A percentile compares a stretch with the other conserved stretches of the same genome.
Evolutionary conservation across 2,329 filamentous ascomycete genomes (phyloP).

Genomic region (Pestalotiopsis fici): DNA sequence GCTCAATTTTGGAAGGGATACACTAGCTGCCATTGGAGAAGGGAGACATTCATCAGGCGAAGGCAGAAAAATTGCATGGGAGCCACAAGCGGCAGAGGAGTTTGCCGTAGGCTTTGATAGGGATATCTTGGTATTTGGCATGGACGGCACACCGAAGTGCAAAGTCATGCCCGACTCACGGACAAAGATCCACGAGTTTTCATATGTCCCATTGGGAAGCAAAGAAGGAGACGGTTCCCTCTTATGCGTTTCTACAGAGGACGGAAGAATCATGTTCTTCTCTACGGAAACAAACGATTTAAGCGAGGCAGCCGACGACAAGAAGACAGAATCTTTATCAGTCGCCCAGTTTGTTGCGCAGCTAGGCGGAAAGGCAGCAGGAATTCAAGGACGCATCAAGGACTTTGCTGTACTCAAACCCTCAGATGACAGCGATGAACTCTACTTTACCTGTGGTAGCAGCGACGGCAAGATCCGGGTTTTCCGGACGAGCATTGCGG

Average conservation of each 20-base stretch:
- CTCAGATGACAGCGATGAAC: slow-evolving; percentile 37
- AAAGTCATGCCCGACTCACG: slow-evolving; percentile 66
- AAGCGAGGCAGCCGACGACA: slow-evolving; percentile 37
- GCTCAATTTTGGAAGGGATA: slow-evolving; percentile 75
- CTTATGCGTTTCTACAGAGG: slow-evolving; percentile 83
- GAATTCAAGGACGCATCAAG: slow-evolving; percentile 76
- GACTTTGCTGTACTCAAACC: slow-evolving; percentile 72
- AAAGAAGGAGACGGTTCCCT: slow-evolving; percentile 55
- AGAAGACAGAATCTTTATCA: slow-evolving; percentile 41
- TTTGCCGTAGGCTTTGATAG: slow-evolving; percentile 90
- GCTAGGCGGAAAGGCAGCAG: slow-evolving; percentile 72
- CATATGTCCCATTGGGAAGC: slow-evolving; percentile 62
- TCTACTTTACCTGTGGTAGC: slow-evolving; percentile 70
- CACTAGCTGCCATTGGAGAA: slow-evolving; percentile 77
- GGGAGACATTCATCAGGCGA: slow-evolving; percentile 77
- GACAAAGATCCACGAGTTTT: slow-evolving; percentile 83
- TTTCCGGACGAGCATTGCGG: slow-evolving; percentile 61
- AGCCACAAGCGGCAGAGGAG: slow-evolving; percentile 65
- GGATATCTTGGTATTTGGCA: slow-evolving; percentile 81
- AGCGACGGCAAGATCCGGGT: slow-evolving; percentile 85
- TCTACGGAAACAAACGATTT: slow-evolving; percentile 61
- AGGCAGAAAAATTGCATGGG: slow-evolving; percentile 81
- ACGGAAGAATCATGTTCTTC: slow-evolving; percentile 84
- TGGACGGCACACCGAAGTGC: slow-evolving; percentile 82
- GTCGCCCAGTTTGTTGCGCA: slow-evolving; percentile 72